Evolutionary conservation across 495 filamentous ascomycete genomes (phyloP).

Genomic region (Xylaria intraflava): DNA sequence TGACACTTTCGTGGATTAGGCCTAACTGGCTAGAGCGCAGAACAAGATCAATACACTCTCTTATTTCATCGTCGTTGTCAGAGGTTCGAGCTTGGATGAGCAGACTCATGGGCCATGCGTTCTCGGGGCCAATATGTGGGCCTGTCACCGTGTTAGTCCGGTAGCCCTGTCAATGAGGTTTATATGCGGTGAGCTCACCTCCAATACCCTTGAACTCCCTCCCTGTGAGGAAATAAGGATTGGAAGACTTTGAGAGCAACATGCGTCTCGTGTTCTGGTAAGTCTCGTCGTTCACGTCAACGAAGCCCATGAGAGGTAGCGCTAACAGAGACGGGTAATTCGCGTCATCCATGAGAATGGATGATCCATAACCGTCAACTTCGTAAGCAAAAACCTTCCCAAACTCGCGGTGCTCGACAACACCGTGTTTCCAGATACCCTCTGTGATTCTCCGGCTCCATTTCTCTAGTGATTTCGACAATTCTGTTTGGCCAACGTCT

Average conservation of each 20-base stretch:
- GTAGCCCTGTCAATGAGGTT: neutral
- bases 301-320: slow-evolving; percentile 81
- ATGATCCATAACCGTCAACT: slow-evolving; percentile 90
- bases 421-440: slow-evolving; percentile 83
- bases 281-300: slow-evolving; percentile 54
- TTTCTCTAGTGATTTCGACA: slow-evolving; percentile 50
- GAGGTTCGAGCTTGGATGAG: slow-evolving; percentile 86
- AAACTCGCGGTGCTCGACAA: slow-evolving; percentile 74
- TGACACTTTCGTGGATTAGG: slow-evolving; percentile 85
- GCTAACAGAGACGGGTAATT: slow-evolving; percentile 89
- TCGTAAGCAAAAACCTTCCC: slow-evolving; percentile 94
- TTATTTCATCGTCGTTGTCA: slow-evolving; percentile 81
- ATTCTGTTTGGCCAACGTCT: slow-evolving; percentile 42
- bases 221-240: slow-evolving; percentile 85
- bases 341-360: slow-evolving; percentile 94
- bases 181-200: slow-evolving; percentile 39
- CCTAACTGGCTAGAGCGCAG: slow-evolving; percentile 66
- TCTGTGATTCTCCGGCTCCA: slow-evolving; percentile 63
- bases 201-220: slow-evolving; percentile 82
- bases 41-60: slow-evolving; percentile 61
- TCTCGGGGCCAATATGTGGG: slow-evolving; percentile 67
- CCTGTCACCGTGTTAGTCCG: slow-evolving; percentile 21
- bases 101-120: slow-evolving; percentile 97
- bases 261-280: slow-evolving; percentile 92
- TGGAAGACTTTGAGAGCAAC: slow-evolving; percentile 70